Percentiles rank a stretch among this genome's conserved stretches.
phyloP scores from a whole-genome alignment of 164 flowering plant species.

The grape (Vitis vinifera) region ASM3070453v1 NC_081808.1:4263501-4264000 shows the following conservation, averaged over 20 bases:
- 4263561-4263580: constrained; percentile 44
- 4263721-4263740: constrained; percentile 32
- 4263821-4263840: too few species aligned
- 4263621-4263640: neutral
- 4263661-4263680: constrained; percentile 38
- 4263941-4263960: constrained; percentile 43
- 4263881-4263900: too few species aligned
- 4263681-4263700: constrained; percentile 48
- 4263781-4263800: constrained; percentile 7
- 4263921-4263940: neutral
- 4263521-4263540: constrained; percentile 55
- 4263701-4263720: constrained; percentile 48
- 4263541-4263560: constrained; percentile 46
- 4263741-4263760: constrained; percentile 30
- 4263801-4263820: neutral
- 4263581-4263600: too few species aligned
- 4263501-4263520: constrained; percentile 63
- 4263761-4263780: constrained; percentile 29
- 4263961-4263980: constrained; percentile 42
- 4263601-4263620: neutral
- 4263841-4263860: too few species aligned
- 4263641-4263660: constrained; percentile 24
- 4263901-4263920: neutral
- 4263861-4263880: too few species aligned
- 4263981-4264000: constrained; percentile 49